Evolutionary conservation across 805 yeast species (phyloP).

Genomic region (Nakazawaea wickerhamii): DNA sequence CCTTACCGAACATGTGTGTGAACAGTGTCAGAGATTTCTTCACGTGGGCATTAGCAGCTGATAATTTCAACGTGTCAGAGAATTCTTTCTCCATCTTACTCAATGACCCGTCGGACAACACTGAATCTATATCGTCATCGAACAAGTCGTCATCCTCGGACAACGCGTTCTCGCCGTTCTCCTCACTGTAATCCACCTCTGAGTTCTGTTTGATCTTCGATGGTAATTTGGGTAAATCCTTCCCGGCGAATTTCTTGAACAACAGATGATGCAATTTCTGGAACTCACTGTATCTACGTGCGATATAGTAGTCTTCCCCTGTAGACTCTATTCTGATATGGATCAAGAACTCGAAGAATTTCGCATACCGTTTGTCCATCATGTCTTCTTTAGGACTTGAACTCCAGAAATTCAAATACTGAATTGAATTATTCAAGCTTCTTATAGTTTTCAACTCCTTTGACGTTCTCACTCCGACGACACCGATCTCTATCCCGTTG

Average conservation of each 20-base stretch:
- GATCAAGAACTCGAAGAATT: conserved; percentile 41
- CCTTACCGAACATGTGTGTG: conserved; percentile 1
- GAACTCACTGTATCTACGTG: conserved; percentile 67
- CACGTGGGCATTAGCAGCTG: not conserved
- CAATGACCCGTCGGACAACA: not conserved
- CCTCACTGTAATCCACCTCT: conserved; percentile 14
- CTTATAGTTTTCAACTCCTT: conserved; percentile 21
- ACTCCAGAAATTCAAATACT: conserved; percentile 13
- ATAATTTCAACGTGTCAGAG: not conserved
- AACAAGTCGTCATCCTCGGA: conserved; percentile 14
- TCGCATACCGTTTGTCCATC: conserved; percentile 12
- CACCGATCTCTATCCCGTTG: conserved; percentile 60
- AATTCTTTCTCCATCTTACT: conserved; percentile 11
- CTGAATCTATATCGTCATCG: conserved; percentile 11
- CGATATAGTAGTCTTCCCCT: conserved; percentile 39
- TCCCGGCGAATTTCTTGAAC: conserved; percentile 61
- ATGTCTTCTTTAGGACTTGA: conserved; percentile 16
- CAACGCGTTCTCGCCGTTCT: conserved; percentile 13
- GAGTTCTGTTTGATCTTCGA: conserved; percentile 24
- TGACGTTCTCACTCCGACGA: conserved; percentile 54
- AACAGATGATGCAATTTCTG: conserved; percentile 48
- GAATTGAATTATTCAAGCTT: conserved; percentile 4
- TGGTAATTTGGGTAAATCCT: conserved; percentile 37
- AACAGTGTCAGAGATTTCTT: not conserved
- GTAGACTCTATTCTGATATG: conserved; percentile 32